Base-by-base conservation (phyloP, 2,329 filamentous ascomycete species). In the Calonectria fujianensis region DNA sequence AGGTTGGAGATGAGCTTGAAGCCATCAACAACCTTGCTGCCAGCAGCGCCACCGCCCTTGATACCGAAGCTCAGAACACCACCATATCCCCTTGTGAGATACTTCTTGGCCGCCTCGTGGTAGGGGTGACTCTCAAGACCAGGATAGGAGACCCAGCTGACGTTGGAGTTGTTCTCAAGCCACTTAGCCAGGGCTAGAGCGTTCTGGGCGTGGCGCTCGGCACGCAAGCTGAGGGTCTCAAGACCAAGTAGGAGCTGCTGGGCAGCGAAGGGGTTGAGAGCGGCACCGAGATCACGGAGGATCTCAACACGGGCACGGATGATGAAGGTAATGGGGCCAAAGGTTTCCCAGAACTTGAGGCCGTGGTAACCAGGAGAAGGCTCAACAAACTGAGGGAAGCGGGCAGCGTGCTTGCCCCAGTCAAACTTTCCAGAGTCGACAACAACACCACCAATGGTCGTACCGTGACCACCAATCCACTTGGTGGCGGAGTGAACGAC, bases 1-100 rank as follows among this genome's bases (percentile, higher is more conserved):
- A 98, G 88, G 86, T 98, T 98, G 24, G 95, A 98, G 81, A 98
- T 95, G 79, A 99, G 87, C 90, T 97, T 97, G 89, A 99, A 97
- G 80, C 93, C 93, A 86, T 99, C 97, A 68, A 98, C 97, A 39
- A 98, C 92, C 85, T 96, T 93, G 84, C 92, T 94, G 75, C 97
- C 96, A 20, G 94, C 95, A n/a, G 87, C 89, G 75, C 91, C 95
- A 74, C 95, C 96, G 3, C 96, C 96, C 88, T 97, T 98, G 75
- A 98, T 94, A 69, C 97, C 97, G 80, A 99, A 97, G 80, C 94
- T 97, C 76, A 99, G 86, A 24, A 99, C 96, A 81, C 97, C 96
- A 65, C 96, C 96, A 81, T 94, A 97, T 10, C 96, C 96, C 75
- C 93, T 90, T 81, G 90, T 91, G 70, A 98, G 90, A 85, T 98